These are phyloP conservation scores for Fusarium begoniae DNA, from an alignment of 2,329 filamentous ascomycete genomes.

Conservation along the genomic window DNA sequence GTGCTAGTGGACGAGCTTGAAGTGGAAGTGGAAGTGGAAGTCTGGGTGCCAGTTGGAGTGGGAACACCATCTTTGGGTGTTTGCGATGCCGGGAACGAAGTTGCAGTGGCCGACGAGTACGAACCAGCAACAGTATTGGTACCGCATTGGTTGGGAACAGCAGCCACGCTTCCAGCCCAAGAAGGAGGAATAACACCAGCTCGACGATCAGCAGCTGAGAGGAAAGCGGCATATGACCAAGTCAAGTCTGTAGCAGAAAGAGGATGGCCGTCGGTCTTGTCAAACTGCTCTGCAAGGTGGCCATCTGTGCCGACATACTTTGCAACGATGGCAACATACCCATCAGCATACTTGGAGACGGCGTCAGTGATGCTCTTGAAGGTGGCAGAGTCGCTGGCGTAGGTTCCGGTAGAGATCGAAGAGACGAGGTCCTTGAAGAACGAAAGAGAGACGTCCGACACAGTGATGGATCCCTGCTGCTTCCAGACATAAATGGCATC, in stretches of 20 bases:
- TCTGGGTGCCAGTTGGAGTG: constrained; percentile 43
- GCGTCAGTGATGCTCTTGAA: constrained; percentile 67
- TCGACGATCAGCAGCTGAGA: constrained; percentile 69
- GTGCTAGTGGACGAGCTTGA: constrained; percentile 43
- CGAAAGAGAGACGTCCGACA: constrained; percentile 70
- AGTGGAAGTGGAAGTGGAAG: constrained; percentile 37
- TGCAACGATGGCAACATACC: constrained; percentile 69
- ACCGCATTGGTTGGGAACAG: constrained; percentile 60
- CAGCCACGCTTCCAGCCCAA: constrained; percentile 60
- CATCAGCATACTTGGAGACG: constrained; percentile 66
- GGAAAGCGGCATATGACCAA: constrained; percentile 77
- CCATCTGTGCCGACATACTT: constrained; percentile 70
- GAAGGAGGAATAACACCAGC: constrained; percentile 63
- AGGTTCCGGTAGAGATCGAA: constrained; percentile 69
- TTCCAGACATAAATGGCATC: constrained; percentile 79
- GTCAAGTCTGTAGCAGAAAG: constrained; percentile 74
- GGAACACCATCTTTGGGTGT: constrained; percentile 52
- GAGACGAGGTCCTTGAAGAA: constrained; percentile 77
- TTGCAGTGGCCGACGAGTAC: constrained; percentile 60
- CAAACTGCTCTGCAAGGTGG: constrained; percentile 74
- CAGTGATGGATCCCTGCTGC: constrained; percentile 66
- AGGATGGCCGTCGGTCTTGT: constrained; percentile 60
- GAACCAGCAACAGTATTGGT: constrained; percentile 58
- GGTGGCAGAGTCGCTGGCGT: constrained; percentile 55
- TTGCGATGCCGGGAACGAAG: constrained; percentile 60